These are phyloP conservation scores for Cystoisospora suis DNA, from an alignment of 169 alveolate genomes.

Conservation along the genomic window DNA sequence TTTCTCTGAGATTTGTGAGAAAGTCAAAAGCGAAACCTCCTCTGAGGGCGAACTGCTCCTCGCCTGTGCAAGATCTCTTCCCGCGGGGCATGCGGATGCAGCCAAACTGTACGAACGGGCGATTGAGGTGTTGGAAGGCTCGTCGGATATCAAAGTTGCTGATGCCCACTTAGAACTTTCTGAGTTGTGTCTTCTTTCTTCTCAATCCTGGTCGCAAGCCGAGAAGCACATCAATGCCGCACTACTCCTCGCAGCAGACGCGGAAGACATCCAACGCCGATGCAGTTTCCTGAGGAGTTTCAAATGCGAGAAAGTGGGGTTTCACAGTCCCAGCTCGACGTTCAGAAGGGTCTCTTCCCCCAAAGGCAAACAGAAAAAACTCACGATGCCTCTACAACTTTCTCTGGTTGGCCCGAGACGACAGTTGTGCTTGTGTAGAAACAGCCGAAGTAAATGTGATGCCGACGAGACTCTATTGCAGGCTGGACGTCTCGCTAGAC, in stretches of 20 bases:
- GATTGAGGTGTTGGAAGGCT: not conserved
- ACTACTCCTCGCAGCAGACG: not conserved
- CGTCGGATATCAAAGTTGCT: not conserved
- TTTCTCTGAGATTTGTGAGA: not conserved
- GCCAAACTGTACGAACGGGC: not conserved
- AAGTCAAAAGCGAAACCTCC: not conserved
- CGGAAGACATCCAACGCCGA: not conserved
- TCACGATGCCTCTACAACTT: no score
- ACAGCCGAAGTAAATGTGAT: no score
- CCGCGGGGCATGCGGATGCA: not conserved
- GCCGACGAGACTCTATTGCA: no score
- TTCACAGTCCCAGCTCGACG: no score
- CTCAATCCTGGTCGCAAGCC: not conserved
- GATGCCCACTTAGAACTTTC: constrained; percentile 15
- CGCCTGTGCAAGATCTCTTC: not conserved
- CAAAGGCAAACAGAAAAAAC: no score
- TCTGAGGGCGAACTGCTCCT: constrained; percentile 24
- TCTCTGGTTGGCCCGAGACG: no score
- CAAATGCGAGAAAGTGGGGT: constrained; percentile 1
- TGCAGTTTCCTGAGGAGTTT: not conserved
- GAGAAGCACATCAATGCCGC: not conserved
- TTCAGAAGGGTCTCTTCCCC: no score
- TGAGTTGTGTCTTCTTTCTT: not conserved
- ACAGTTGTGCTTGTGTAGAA: no score
- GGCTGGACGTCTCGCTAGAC: no score